A percentile compares a stretch with the other conserved stretches of the same genome.
These are phyloP conservation scores for Talaromyces islandicus DNA, from an alignment of 2,329 filamentous ascomycete genomes.

Conservation along the genomic window DNA sequence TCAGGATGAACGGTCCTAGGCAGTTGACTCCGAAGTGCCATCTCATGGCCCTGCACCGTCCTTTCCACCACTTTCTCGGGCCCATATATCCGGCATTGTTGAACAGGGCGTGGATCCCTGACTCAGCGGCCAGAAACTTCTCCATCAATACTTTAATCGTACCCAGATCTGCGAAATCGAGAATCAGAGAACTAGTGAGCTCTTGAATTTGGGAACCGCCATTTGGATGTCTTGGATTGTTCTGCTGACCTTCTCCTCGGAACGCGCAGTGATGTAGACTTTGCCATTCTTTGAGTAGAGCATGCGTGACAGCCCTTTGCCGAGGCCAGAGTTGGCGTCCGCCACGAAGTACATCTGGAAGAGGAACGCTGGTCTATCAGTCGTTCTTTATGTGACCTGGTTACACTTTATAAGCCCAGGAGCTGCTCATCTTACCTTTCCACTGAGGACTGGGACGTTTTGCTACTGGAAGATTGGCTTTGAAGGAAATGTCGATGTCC, in stretches of 20 bases:
- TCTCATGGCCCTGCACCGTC: slow-evolving; percentile 29
- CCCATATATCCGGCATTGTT: slow-evolving; percentile 33
- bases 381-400: background rate
- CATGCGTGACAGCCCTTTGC: slow-evolving; percentile 33
- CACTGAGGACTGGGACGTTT: background rate
- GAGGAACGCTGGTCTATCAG: background rate
- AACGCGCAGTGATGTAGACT: slow-evolving; percentile 41
- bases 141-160: slow-evolving; percentile 19
- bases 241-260: slow-evolving; percentile 29
- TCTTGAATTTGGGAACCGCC: background rate
- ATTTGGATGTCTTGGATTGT: slow-evolving; percentile 37
- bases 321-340: slow-evolving; percentile 33
- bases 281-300: slow-evolving; percentile 39
- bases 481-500: background rate
- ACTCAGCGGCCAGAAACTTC: slow-evolving; percentile 30
- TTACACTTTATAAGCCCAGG: background rate
- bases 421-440: background rate
- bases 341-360: slow-evolving; percentile 35
- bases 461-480: background rate
- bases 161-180: slow-evolving; percentile 2
- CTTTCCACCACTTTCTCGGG: slow-evolving; percentile 14
- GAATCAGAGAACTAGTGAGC: background rate
- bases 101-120: slow-evolving; percentile 35
- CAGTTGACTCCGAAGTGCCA: slow-evolving; percentile 33
- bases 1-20: slow-evolving; percentile 33